Conservation (phyloP, 768 basidiomycete species). For the Boletellus sp. region DNA sequence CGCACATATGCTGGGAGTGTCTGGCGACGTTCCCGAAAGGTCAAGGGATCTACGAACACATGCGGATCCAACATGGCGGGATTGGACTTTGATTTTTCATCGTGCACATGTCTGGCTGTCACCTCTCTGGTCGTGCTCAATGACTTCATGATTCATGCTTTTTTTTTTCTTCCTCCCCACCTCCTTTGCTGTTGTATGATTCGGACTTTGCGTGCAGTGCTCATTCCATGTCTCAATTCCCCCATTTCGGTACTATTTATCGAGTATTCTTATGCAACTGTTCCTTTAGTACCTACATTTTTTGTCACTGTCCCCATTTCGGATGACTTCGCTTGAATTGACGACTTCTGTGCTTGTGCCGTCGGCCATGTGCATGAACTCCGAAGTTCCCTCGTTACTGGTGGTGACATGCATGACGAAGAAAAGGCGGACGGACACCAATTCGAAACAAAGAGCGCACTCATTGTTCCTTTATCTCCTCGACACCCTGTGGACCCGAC, state of each 20-base stretch:
- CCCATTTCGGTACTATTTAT: constrained; percentile 18
- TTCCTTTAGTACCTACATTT: background rate
- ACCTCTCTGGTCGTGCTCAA: constrained; percentile 8
- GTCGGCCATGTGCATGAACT: too few relatives aligned
- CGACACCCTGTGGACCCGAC: too few relatives aligned
- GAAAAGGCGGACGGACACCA: too few relatives aligned
- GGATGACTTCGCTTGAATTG: too few relatives aligned
- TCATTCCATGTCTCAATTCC: background rate
- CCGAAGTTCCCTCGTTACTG: too few relatives aligned
- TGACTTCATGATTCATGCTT: background rate
- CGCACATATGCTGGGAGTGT: constrained; percentile 83
- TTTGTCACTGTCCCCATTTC: too few relatives aligned
- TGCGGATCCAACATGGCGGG: constrained; percentile 64
- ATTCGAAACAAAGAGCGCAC: too few relatives aligned
- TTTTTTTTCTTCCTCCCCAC: background rate
- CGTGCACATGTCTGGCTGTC: background rate
- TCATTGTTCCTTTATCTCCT: too few relatives aligned
- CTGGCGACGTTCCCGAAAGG: constrained; percentile 64
- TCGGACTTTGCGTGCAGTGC: constrained; percentile 1
- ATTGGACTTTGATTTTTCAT: constrained; percentile 40
- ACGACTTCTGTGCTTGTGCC: too few relatives aligned
- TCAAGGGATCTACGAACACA: constrained; percentile 74
- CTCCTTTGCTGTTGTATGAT: constrained; percentile 16
- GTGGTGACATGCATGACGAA: too few relatives aligned
- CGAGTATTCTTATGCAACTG: constrained; percentile 24